A percentile compares a stretch with the other conserved stretches of the same genome.
phyloP scores from a whole-genome alignment of 176 grass and related monocot species.

The Bonia amplexicaulis region DNA sequence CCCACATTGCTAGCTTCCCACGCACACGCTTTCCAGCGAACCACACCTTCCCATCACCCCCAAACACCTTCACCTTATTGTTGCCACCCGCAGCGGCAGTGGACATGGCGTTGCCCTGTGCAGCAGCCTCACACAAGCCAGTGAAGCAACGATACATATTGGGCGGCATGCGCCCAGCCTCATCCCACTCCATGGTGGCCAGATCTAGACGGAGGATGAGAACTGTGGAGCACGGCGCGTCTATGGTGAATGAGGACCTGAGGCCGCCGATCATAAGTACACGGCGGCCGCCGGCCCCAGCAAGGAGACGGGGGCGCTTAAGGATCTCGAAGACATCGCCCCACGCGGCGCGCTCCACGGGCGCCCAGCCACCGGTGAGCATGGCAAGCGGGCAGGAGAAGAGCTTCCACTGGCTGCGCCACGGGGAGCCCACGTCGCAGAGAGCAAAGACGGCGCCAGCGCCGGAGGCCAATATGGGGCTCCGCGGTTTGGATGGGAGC shows the following conservation, averaged over 20 bases:
- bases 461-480: slow-evolving; percentile 68
- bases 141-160: slow-evolving; percentile 92
- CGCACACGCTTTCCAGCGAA: slow-evolving; percentile 84
- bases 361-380: slow-evolving; percentile 72
- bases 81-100: slow-evolving; percentile 38
- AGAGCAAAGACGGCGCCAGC: slow-evolving; percentile 71
- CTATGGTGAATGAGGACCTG: slow-evolving; percentile 67
- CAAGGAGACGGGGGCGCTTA: slow-evolving; percentile 81
- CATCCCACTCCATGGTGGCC: slow-evolving; percentile 91
- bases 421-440: slow-evolving; percentile 85
- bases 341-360: slow-evolving; percentile 62
- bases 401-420: slow-evolving; percentile 98
- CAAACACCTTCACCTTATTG: slow-evolving; percentile 98
- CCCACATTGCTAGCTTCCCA: slow-evolving; percentile 94
- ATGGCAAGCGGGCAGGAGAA: slow-evolving; percentile 73
- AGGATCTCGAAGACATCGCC: slow-evolving; percentile 89
- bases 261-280: slow-evolving; percentile 94
- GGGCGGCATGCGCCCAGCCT: slow-evolving; percentile 84
- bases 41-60: slow-evolving; percentile 93
- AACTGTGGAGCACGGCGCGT: slow-evolving; percentile 91
- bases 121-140: slow-evolving; percentile 50
- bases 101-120: slow-evolving; percentile 17
- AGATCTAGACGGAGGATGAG: slow-evolving; percentile 90
- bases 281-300: slow-evolving; percentile 56
- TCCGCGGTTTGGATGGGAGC: slow-evolving; percentile 88